A percentile compares a stretch with the other conserved stretches of the same genome.
These are phyloP conservation scores for Fulvia fulva DNA, from an alignment of 2,329 filamentous ascomycete species.

Conservation along the genomic window DNA sequence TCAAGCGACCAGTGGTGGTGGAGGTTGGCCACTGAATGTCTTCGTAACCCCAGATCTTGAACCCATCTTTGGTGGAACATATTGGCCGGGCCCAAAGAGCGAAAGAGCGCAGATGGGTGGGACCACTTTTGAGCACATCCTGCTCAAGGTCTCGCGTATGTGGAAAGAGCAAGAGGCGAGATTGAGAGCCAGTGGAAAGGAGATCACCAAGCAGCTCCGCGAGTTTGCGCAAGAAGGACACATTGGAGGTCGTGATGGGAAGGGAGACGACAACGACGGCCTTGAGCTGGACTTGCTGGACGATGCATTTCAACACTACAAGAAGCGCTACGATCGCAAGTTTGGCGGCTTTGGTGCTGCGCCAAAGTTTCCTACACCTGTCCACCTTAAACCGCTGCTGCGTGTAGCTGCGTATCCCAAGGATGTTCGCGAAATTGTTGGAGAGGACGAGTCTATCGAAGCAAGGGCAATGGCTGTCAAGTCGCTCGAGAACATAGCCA, in stretches of 20 bases:
- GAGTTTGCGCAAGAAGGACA: slow-evolving; percentile 89
- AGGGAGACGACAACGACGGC: slow-evolving; percentile 53
- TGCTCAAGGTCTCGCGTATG: slow-evolving; percentile 68
- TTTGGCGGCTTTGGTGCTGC: slow-evolving; percentile 72
- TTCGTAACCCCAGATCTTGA: slow-evolving; percentile 91
- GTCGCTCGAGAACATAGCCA: slow-evolving; percentile 74
- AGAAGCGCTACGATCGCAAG: slow-evolving; percentile 70
- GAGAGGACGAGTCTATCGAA: slow-evolving; percentile 67
- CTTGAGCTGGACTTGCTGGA: slow-evolving; percentile 88
- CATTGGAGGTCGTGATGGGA: slow-evolving; percentile 40
- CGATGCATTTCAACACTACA: slow-evolving; percentile 79
- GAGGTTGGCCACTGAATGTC: slow-evolving; percentile 94
- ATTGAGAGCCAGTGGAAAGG: slow-evolving; percentile 76
- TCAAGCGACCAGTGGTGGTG: slow-evolving; percentile 82
- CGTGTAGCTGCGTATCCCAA: slow-evolving; percentile 67
- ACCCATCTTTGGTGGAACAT: slow-evolving; percentile 93
- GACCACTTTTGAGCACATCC: slow-evolving; percentile 76
- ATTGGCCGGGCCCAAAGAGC: slow-evolving; percentile 80
- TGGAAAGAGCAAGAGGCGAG: slow-evolving; percentile 84
- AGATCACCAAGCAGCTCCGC: slow-evolving; percentile 74
- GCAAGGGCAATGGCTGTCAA: slow-evolving; percentile 75
- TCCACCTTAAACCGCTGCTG: slow-evolving; percentile 78
- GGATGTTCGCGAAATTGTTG: slow-evolving; percentile 81
- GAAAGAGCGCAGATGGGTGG: slow-evolving; percentile 48
- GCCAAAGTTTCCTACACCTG: slow-evolving; percentile 86